Evolutionary conservation across 768 basidiomycete species (phyloP), one percentile per base, ranked within the genome.

Genomic region (Tricholoma bakamatsutake): DNA sequence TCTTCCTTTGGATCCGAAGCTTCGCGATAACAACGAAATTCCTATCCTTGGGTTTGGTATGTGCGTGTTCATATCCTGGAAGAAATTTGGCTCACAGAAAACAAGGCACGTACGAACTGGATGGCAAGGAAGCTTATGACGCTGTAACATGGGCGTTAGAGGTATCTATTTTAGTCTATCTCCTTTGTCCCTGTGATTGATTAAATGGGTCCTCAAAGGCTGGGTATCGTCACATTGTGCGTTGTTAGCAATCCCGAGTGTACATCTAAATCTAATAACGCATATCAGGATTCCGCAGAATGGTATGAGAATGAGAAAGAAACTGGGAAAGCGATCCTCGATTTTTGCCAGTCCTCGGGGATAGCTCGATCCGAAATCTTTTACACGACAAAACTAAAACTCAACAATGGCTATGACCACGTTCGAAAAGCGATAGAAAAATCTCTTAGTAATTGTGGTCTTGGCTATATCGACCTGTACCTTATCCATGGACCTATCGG

Each of bases 381-480:
- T 73, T 86, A 81, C 67, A 87, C 84, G 30, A 87, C 85, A 17
- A 88, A 90, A 69, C 75, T 87, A 50, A 84, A 77, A 69, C 58
- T 67, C 50, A 89, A 88, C 67, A 64, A 71, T 39, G 76, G 77
- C 24, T 82, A 83, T 64, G 72, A 75, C 3, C 65, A 75, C 12
- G 76, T 78, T 21, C 73, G 68, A 55, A 72, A 77, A 52, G 69
- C 77, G 34, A 82, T 88, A 57, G 64, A 79, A 58, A 73, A 71
- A 43, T 85, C 83, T 2, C 65, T 88, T 17, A 65, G 78, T 24
- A 69, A 66, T 52, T 82, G 76, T 65, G 78, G 79, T 0, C 70
- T 87, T n/a, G 82, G 73, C 18, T 81, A 82, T 62, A 82, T 88
- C 57, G 87, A 89, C 62, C 70, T 89, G 8, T 90, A 87, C 69